phyloP scores from a whole-genome alignment of 345 rosid genomes.

The Bruguiera parviflora region DNA sequence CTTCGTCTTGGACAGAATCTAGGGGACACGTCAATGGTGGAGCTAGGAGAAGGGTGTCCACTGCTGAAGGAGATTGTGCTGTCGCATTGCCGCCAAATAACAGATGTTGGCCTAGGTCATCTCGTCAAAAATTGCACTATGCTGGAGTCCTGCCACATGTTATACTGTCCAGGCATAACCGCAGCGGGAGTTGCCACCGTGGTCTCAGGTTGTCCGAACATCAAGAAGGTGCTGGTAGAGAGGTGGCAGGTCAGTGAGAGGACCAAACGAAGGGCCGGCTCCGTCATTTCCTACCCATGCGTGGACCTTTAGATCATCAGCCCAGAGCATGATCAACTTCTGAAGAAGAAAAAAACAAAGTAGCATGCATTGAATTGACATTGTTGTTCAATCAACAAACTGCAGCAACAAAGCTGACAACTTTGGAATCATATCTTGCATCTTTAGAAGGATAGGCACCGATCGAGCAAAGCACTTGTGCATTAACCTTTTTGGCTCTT shows the following conservation, averaged over 20 bases:
- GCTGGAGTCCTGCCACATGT: conserved; percentile 81
- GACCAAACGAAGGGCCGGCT: conserved; percentile 72
- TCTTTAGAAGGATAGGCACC: no score
- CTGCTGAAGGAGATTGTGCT: conserved; percentile 68
- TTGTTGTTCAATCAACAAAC: no score
- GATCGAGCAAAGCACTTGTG: no score
- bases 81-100: conserved; percentile 76
- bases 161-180: conserved; percentile 71
- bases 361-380: no score
- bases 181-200: conserved; percentile 78
- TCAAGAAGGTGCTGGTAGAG: conserved; percentile 81
- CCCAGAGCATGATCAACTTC: neutral
- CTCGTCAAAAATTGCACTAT: conserved; percentile 56
- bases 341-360: neutral
- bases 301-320: conserved; percentile 50
- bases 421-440: no score
- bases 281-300: conserved; percentile 68
- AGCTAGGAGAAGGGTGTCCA: conserved; percentile 85
- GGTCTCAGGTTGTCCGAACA: conserved; percentile 72
- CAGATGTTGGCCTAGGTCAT: conserved; percentile 69
- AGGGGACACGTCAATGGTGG: conserved; percentile 71
- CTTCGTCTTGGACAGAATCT: conserved; percentile 43
- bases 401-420: no score
- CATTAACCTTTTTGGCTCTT: no score
- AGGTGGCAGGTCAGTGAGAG: conserved; percentile 83